Base-by-base conservation (phyloP, 345 rosid genomes). In the Balakata baccata region DNA sequence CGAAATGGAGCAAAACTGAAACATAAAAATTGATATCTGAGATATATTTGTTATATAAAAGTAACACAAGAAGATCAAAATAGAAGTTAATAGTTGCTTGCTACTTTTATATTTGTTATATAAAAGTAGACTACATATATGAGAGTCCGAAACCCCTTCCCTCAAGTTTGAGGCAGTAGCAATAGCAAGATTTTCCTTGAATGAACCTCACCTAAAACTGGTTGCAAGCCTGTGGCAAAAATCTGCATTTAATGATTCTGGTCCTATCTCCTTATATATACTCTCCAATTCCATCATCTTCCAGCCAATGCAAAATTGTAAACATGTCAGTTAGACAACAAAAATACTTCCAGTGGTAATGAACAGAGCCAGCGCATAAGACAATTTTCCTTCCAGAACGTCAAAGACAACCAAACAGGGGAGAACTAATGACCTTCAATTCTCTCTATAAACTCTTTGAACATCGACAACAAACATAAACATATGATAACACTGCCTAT, bases 251-350 rank as follows among this genome's bases (percentile, higher is more conserved):
- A 88, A 71, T 47, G 90, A 68, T 50, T 81, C 85, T 64, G 85
- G 84, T 64, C 93, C 88, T 50, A 84, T 78, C 65, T 87, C 90
- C 85, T 87, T 91, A 74, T 82, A 88, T n/a, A 80, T 83, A 73
- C 63, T 86, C 85, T 91, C 89, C 93, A 93, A 79, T 72, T 93
- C 92, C 76, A 85, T 79, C 68, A 93, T 82, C 98, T 90, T 53
- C 60, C 57, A 45, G 29, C 11, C 61, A 62, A 80, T 29, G 53
- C 14, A 64, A 47, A 53, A 56, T 51, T 25, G 38, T 29, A 34
- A 9, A 29, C 53, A 3, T 56, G 74, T 52, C 49, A 60, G 37
- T 11, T 14, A 58, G 65, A 46, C 29, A 59, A 18, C 7, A 56
- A n/a, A 17, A 43, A 22, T 7, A 12, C 34, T 46, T 47, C 39